Conservation (phyloP, 345 rosid species). For the Ceriops zippeliana region DNA sequence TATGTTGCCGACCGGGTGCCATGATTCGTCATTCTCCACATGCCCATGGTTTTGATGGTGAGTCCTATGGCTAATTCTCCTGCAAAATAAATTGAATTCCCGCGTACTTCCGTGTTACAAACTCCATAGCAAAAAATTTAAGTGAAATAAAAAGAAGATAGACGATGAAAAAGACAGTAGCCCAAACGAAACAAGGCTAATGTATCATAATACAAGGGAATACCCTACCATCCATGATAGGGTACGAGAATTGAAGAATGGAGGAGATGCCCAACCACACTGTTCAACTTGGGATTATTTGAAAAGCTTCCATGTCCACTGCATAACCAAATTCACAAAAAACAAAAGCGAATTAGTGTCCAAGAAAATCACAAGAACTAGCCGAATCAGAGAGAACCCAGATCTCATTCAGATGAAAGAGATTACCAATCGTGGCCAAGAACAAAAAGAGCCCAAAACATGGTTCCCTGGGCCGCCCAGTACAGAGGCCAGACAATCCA, state of each 20-base stretch:
- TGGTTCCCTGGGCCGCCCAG: constrained; percentile 88
- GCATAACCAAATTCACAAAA: constrained; percentile 15
- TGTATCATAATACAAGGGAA: background rate
- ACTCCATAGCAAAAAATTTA: background rate
- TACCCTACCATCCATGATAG: constrained; percentile 80
- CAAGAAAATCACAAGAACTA: background rate
- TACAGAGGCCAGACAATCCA: constrained; percentile 91
- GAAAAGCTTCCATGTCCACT: constrained; percentile 97
- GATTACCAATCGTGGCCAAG: constrained; percentile 88
- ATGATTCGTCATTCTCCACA: constrained; percentile 87
- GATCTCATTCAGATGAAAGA: background rate
- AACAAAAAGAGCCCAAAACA: constrained; percentile 95
- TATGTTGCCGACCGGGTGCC: constrained; percentile 61
- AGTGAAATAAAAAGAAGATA: background rate
- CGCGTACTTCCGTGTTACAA: too few relatives aligned
- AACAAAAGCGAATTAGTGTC: background rate
- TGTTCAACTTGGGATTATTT: constrained; percentile 54
- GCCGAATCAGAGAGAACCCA: background rate
- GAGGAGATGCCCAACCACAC: constrained; percentile 74
- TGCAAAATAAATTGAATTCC: constrained; percentile 16
- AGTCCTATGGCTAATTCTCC: constrained; percentile 95
- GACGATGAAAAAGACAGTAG: too few relatives aligned
- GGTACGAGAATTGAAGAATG: constrained; percentile 92
- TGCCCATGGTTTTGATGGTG: constrained; percentile 95
- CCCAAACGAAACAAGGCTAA: too few relatives aligned